These are phyloP conservation scores for Diaporthe sp. DNA, from an alignment of 2,329 filamentous ascomycete species.

Conservation along the genomic window DNA sequence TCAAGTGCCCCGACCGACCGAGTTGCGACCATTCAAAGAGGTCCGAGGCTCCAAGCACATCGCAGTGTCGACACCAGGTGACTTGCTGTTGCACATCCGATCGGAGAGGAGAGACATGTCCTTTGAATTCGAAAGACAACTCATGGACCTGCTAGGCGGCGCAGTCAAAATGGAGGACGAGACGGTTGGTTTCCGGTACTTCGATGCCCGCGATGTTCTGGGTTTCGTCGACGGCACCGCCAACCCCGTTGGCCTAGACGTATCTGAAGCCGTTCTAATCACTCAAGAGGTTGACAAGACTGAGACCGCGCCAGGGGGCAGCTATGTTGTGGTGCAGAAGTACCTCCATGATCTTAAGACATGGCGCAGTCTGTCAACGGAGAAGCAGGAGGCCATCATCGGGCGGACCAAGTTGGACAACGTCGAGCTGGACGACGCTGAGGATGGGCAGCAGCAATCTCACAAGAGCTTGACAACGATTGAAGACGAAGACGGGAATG, in stretches of 20 bases:
- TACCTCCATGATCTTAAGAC: not conserved
- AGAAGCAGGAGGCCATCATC: conserved; percentile 16
- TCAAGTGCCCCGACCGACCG: not conserved
- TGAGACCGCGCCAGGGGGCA: not conserved
- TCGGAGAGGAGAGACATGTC: conserved; percentile 11
- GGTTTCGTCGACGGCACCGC: conserved; percentile 11
- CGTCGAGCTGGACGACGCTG: not conserved
- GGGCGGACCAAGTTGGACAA: conserved; percentile 1
- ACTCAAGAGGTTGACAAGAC: not conserved
- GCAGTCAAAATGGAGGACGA: not conserved
- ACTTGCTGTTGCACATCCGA: conserved; percentile 8
- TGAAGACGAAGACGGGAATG: not conserved
- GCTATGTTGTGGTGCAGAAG: conserved; percentile 3
- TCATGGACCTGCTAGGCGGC: conserved; percentile 4
- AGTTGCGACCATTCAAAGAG: not conserved
- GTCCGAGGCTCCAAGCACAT: conserved; percentile 5
- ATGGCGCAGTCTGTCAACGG: conserved; percentile 5
- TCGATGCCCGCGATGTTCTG: not conserved
- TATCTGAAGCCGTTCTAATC: not conserved
- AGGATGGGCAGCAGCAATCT: not conserved
- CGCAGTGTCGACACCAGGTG: conserved; percentile 8
- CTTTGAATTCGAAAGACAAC: conserved; percentile 13
- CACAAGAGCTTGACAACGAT: conserved; percentile 5
- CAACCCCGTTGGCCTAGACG: not conserved
- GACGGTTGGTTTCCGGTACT: conserved; percentile 1